A percentile compares a stretch with the other conserved stretches of the same genome.
Conservation (phyloP, 352 stramenopile genomes). For the Discostella stelligera region DNA sequence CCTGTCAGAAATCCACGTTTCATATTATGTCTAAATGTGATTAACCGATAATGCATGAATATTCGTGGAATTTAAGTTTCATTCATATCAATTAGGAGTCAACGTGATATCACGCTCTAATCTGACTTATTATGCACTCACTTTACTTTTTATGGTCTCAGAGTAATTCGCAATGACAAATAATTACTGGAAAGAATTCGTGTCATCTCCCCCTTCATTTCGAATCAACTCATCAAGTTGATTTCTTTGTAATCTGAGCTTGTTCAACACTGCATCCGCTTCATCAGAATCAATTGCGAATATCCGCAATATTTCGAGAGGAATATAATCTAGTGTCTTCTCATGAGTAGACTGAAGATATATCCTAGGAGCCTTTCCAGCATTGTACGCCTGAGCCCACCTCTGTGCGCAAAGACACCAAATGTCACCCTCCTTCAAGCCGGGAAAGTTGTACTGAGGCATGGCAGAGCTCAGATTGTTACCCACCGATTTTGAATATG, state of each 20-base stretch:
- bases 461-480: conserved; percentile 78
- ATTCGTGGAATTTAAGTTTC: neutral
- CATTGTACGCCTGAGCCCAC: conserved; percentile 74
- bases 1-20: neutral
- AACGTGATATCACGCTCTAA: neutral
- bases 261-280: conserved; percentile 45
- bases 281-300: conserved; percentile 71
- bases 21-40: neutral
- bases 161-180: neutral
- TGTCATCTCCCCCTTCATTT: conserved; percentile 17
- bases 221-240: conserved; percentile 59
- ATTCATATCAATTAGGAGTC: neutral
- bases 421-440: conserved; percentile 74
- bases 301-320: conserved; percentile 58
- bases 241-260: conserved; percentile 62
- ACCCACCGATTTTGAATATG: conserved; percentile 66
- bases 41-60: neutral
- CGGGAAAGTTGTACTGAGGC: conserved; percentile 78
- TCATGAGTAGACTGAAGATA: conserved; percentile 78
- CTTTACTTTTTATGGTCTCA: neutral
- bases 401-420: conserved; percentile 82
- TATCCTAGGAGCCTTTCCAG: conserved; percentile 66
- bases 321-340: conserved; percentile 74
- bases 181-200: conserved; percentile 40
- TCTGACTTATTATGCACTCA: neutral